Evolutionary conservation across 2,329 filamentous ascomycete genomes (phyloP).

Genomic region (Fusarium tuaranense): DNA sequence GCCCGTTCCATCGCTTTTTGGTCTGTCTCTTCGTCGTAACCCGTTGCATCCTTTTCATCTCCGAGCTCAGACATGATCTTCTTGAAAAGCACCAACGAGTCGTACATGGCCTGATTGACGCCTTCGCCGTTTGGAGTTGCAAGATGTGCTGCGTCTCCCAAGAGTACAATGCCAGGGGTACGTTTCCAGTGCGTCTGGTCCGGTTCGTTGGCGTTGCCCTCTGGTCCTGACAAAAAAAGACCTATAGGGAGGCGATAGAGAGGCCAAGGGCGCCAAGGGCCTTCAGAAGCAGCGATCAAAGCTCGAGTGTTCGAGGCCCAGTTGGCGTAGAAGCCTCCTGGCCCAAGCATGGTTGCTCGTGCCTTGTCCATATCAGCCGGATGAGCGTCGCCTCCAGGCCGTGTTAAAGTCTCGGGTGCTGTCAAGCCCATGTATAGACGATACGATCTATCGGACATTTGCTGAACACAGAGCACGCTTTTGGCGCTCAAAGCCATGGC

Average conservation of each 20-base stretch:
- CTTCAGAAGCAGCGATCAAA: not conserved
- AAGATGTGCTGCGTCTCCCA: conserved; percentile 15
- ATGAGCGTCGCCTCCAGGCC: not conserved
- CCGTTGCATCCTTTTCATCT: not conserved
- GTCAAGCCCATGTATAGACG: not conserved
- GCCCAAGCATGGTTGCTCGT: not conserved
- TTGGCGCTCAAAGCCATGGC: not conserved
- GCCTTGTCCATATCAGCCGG: not conserved
- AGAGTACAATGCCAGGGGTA: not conserved
- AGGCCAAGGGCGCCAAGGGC: not conserved
- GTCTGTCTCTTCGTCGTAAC: not conserved
- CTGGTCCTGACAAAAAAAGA: not conserved
- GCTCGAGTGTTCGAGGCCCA: not conserved
- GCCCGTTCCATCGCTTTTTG: not conserved
- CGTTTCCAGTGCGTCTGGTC: not conserved
- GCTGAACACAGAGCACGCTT: not conserved
- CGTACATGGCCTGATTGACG: conserved; percentile 9
- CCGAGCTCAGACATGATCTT: not conserved
- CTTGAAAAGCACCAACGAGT: not conserved
- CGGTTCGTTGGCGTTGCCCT: not conserved
- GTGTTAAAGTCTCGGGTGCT: not conserved
- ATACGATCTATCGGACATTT: not conserved
- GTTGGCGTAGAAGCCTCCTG: not conserved
- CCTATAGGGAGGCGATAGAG: not conserved
- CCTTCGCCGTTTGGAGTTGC: conserved; percentile 10